Evolutionary conservation across 140 eudicot species (phyloP), one percentile per base, ranked within the genome.

Genomic region (Senecio squalidus): DNA sequence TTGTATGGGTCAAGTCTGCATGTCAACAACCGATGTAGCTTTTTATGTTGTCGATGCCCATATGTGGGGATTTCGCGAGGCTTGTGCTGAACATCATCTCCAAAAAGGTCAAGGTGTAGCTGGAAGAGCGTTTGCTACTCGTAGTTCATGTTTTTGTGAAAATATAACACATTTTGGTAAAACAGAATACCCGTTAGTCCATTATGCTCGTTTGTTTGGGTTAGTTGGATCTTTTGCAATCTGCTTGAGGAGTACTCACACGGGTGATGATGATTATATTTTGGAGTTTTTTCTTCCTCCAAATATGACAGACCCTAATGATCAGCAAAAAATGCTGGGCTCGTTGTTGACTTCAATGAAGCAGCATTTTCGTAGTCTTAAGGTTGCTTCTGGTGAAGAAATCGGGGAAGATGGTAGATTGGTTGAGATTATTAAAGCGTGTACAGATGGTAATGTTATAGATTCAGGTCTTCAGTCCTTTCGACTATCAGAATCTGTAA

Each of bases 1-100:
- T 62, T 90, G 97, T 69, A 86, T 80, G 94, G 97, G 85, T 20
- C 94, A 76, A 73, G 85, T 90, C 43, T n/a, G n/a, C n/a, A n/a
- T n/a, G n/a, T n/a, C n/a, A n/a, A n/a, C n/a, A n/a, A n/a, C n/a
- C n/a, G n/a, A n/a, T n/a, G n/a, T n/a, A n/a, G n/a, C n/a, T n/a
- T n/a, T n/a, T n/a, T n/a, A n/a, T n/a, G n/a, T n/a, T 21, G 85
- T 86, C 21, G 95, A 91, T 70, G 81, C 94, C 49, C 91, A 73
- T 70, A 76, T 86, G 84, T n/a, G n/a, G n/a, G n/a, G n/a, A n/a
- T n/a, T n/a, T n/a, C n/a, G n/a, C n/a, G n/a, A n/a, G n/a, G n/a
- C n/a, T n/a, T n/a, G n/a, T n/a, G n/a, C n/a, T n/a, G n/a, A n/a
- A n/a, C n/a, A n/a, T n/a, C n/a, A n/a, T n/a, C n/a, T n/a, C n/a